phyloP scores from a whole-genome alignment of 139 green algal genomes.

The Coelastrella sp. region DNA sequence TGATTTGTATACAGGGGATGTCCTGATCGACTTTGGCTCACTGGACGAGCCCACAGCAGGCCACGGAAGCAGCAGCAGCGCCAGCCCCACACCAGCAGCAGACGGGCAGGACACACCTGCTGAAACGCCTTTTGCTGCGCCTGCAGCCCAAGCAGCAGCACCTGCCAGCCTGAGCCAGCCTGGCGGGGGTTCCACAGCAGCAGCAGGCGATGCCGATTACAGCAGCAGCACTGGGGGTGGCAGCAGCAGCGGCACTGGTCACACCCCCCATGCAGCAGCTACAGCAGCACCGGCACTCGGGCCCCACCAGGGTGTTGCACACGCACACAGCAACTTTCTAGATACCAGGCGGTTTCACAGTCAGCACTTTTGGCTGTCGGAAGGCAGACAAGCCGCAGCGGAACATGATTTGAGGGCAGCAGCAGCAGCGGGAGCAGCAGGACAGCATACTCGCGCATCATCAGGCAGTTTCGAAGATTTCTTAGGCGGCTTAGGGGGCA shows the following conservation, averaged over 20 bases:
- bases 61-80: neutral
- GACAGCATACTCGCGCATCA: neutral
- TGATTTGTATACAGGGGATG: constrained; percentile 20
- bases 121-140: neutral
- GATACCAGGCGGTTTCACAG: neutral
- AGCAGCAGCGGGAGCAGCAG: neutral
- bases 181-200: neutral
- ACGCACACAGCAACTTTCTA: neutral
- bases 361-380: constrained; percentile 29
- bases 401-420: neutral
- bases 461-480: neutral
- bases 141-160: neutral
- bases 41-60: neutral
- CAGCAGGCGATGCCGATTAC: neutral
- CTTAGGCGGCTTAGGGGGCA: neutral
- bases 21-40: constrained; percentile 3
- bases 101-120: neutral
- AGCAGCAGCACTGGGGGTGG: neutral
- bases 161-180: neutral
- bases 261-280: neutral
- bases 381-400: neutral
- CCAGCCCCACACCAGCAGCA: neutral
- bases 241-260: neutral
- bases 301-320: neutral
- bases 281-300: neutral